Evolutionary conservation across 2,329 filamentous ascomycete genomes (phyloP).

Genomic region (Fusarium globosum): DNA sequence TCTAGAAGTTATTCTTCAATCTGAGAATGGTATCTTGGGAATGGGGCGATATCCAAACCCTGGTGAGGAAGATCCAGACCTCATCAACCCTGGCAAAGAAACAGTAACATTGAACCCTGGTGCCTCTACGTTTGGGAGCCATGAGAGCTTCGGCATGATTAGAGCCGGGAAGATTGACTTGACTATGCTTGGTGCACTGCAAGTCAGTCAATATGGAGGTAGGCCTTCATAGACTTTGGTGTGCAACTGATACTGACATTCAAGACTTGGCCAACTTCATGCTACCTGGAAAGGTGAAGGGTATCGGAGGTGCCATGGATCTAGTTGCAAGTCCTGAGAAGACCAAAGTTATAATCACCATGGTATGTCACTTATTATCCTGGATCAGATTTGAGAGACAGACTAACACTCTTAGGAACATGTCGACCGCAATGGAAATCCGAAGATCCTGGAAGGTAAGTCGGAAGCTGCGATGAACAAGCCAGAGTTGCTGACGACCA

Average conservation of each 20-base stretch:
- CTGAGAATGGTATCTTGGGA: conserved; percentile 80
- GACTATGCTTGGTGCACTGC: conserved; percentile 89
- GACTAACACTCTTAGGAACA: conserved; percentile 66
- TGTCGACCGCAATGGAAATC: conserved; percentile 89
- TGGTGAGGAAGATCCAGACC: conserved; percentile 82
- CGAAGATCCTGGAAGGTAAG: conserved; percentile 87
- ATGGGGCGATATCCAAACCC: conserved; percentile 76
- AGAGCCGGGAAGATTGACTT: conserved; percentile 82
- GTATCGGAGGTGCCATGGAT: conserved; percentile 94
- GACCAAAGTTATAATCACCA: conserved; percentile 92
- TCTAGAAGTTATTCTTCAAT: conserved; percentile 82
- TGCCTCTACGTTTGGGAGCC: conserved; percentile 82
- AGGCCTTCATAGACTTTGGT: no score
- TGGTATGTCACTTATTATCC: conserved; percentile 53
- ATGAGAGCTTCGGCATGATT: conserved; percentile 87
- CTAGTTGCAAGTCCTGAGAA: conserved; percentile 84
- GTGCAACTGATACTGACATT: no score
- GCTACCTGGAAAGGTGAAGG: conserved; percentile 91
- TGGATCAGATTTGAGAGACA: no score
- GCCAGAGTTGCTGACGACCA: not conserved
- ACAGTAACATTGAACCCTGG: conserved; percentile 84
- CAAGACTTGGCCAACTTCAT: conserved; percentile 94
- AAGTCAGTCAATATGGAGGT: conserved; percentile 74
- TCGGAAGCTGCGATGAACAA: no score
- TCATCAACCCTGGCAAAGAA: conserved; percentile 93